phyloP scores from a whole-genome alignment of 345 rosid species.

The Cardamine occulta region DNA sequence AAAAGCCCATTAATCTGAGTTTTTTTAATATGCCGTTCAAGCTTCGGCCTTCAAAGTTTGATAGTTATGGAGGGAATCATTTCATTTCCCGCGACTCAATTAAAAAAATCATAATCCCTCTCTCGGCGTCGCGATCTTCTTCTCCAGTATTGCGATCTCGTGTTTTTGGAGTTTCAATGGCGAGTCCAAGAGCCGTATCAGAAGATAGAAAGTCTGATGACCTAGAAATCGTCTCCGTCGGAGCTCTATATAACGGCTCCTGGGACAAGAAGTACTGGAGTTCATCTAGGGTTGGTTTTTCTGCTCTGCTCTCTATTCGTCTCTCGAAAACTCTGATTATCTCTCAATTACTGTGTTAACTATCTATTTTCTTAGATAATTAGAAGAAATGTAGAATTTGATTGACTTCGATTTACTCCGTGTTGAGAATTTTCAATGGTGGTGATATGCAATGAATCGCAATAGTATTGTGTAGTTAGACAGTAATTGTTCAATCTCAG shows the following conservation, averaged over 20 bases:
- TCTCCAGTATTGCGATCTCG: constrained; percentile 8
- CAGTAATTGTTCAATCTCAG: background rate
- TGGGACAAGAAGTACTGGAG: constrained; percentile 98
- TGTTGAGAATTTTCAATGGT: background rate
- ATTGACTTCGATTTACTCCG: constrained; percentile 1
- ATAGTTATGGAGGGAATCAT: constrained; percentile 34
- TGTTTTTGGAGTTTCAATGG: constrained; percentile 40
- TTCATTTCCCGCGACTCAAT: constrained; percentile 36
- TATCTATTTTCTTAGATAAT: background rate
- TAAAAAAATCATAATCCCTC: background rate
- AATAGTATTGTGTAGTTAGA: background rate
- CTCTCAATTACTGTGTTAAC: background rate
- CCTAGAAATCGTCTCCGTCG: constrained; percentile 76
- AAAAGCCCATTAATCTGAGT: constrained; percentile 6
- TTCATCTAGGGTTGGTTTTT: constrained; percentile 80
- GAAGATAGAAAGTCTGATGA: constrained; percentile 52
- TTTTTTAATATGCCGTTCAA: background rate
- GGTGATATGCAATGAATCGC: background rate
- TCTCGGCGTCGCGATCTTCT: constrained; percentile 22
- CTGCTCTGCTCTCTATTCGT: background rate
- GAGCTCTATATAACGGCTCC: constrained; percentile 69
- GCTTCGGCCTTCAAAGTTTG: background rate
- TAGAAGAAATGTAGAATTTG: background rate
- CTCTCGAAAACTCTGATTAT: background rate
- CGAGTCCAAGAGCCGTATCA: constrained; percentile 45